Evolutionary conservation across 306 rosid genomes (phyloP), one percentile per base, ranked within the genome.

Genomic region (Malus orientalis): DNA sequence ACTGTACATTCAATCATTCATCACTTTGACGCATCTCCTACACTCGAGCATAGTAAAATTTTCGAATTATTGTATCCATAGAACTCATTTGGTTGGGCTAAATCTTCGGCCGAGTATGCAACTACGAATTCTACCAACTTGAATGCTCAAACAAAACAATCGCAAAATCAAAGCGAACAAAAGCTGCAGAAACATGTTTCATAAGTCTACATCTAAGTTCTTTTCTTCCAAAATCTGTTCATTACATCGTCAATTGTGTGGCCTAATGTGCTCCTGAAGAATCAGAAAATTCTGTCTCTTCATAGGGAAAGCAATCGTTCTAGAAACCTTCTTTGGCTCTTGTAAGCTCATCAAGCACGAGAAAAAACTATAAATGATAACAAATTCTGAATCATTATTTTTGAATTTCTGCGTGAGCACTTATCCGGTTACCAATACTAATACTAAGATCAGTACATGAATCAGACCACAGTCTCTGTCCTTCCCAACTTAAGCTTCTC

Each of bases 401-500:
- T 63, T 63, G 67, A 18, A 63, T 60, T 25, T 60, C 36, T 23
- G 15, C 62, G 62, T 11, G 62, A 20, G 32, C 25, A 5, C 54
- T 40, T 40, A 61, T 44, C 25, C 60, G 14, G n/a, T 13, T 6
- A 65, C 74, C 42, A 55, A 30, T 51, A 47, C 61, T 68, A 57
- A 58, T 57, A 36, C 20, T 61, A 58, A 40, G 29, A 70, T 68
- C 57, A 75, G 22, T 19, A 47, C 40, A 15, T 12, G 57, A 27
- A 32, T 22, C 6, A 25, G 16, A 66, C 44, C 44, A 25, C 45
- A 45, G 42, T 44, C 75, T 11, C 3, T 36, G 32, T 18, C 66
- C 32, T 71, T 58, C 76, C 67, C 51, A 29, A 79, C 70, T 18
- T 51, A 5, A 75, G 73, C 62, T 23, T 73, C 57, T 74, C 70